phyloP scores from a whole-genome alignment of 345 rosid genomes.

The Bruguiera parviflora region DNA sequence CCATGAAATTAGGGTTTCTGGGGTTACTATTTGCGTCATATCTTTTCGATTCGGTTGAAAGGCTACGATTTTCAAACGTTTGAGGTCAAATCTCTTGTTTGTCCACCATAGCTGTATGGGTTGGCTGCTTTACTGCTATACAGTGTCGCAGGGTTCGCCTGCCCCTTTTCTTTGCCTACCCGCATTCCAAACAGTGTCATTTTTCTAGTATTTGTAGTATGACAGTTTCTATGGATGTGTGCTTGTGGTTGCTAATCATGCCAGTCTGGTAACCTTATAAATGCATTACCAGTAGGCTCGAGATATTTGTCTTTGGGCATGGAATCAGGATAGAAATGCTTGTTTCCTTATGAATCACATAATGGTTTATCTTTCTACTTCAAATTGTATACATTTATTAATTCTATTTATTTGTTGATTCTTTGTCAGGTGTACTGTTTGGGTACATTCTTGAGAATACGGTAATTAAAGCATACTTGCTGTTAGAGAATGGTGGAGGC shows the following conservation, averaged over 20 bases:
- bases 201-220: background rate
- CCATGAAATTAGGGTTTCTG: slow-evolving; percentile 1
- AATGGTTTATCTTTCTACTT: background rate
- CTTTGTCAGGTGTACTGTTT: slow-evolving; percentile 3
- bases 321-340: background rate
- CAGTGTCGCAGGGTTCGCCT: too few species aligned
- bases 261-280: background rate
- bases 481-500: slow-evolving; percentile 49
- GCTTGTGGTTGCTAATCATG: background rate
- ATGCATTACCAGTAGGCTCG: background rate
- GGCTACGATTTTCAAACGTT: too few species aligned
- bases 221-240: background rate
- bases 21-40: background rate
- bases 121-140: too few species aligned
- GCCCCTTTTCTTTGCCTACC: background rate
- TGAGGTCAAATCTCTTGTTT: too few species aligned
- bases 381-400: background rate
- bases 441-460: background rate
- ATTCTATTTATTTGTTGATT: background rate
- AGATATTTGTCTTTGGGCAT: background rate
- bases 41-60: too few species aligned
- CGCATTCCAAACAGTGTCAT: background rate
- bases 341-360: background rate
- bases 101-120: too few species aligned
- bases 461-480: background rate